Evolutionary conservation across 306 rosid species (phyloP), one percentile per base, ranked within the genome.

Genomic region (Neltuma alba): DNA sequence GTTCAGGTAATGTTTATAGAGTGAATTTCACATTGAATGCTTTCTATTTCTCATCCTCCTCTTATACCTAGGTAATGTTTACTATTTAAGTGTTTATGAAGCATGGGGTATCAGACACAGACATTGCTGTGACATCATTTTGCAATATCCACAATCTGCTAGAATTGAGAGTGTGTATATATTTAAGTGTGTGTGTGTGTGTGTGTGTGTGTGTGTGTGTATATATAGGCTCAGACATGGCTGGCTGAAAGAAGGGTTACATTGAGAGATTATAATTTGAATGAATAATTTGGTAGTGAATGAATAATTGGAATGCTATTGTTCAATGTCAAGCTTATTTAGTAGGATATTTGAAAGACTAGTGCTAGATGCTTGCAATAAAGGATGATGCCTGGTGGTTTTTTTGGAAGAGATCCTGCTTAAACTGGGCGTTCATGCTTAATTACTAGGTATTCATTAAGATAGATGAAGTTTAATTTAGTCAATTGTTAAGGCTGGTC

Each of bases 1-100:
- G 96, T 96, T 84, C 99, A 96, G 98, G 99, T 95, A 85, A 81
- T 67, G 52, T 54, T 64, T 58, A 52, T 58, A 31, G 33, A 30
- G 69, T 70, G 20, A 9, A 40, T 38, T 69, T 79, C 62, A 27
- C 60, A n/a, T 8, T 4, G 30, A 10, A 37, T 52, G 30, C 70
- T 55, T 79, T 58, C 72, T 20, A 8, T 48, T 64, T 58, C 11
- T 69, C 50, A 6, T 28, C 57, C 71, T 70, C 81, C 48, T 58
- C 41, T 68, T 66, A 13, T 66, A 14, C 63, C 65, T 74, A 40
- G 78, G 68, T 23, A 44, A 66, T 44, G 20, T 31, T 67, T 66
- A 33, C 58, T 15, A 61, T 34, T 73, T 47, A 16, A 62, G 72
- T 20, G 14, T 38, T 4, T 38, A 37, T 66, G 72, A 38, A 12